These are phyloP conservation scores for Vaccinium macrocarpon DNA, from an alignment of 148 eudicot genomes.

Conservation along the genomic window DNA sequence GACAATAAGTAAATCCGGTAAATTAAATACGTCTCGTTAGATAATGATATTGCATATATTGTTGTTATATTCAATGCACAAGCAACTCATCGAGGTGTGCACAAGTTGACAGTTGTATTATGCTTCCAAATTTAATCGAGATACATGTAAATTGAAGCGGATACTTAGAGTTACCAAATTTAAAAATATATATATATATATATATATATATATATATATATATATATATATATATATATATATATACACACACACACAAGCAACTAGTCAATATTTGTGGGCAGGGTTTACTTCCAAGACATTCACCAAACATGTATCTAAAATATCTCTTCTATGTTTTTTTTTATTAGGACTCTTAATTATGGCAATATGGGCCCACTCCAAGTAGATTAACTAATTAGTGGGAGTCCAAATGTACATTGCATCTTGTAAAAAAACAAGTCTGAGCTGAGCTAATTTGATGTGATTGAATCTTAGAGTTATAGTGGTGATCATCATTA, in stretches of 20 bases:
- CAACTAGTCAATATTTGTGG: background rate
- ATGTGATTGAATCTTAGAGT: constrained; percentile 26
- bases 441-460: constrained; percentile 2
- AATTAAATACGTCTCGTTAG: no score
- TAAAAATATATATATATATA: no score
- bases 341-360: background rate
- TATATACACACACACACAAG: no score
- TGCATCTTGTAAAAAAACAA: background rate
- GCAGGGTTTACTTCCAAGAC: background rate
- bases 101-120: no score
- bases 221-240: no score
- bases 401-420: background rate
- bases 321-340: background rate
- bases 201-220: no score
- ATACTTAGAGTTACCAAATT: no score
- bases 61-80: background rate
- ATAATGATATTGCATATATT: no score
- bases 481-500: background rate
- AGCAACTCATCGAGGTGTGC: no score
- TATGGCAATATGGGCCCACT: background rate
- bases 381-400: background rate
- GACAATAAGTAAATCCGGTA: no score
- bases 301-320: constrained; percentile 5
- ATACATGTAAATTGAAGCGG: no score
- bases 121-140: no score